Conservation (phyloP, 1,284 basidiomycete species). For the Pseudozyma flocculosa region DNA sequence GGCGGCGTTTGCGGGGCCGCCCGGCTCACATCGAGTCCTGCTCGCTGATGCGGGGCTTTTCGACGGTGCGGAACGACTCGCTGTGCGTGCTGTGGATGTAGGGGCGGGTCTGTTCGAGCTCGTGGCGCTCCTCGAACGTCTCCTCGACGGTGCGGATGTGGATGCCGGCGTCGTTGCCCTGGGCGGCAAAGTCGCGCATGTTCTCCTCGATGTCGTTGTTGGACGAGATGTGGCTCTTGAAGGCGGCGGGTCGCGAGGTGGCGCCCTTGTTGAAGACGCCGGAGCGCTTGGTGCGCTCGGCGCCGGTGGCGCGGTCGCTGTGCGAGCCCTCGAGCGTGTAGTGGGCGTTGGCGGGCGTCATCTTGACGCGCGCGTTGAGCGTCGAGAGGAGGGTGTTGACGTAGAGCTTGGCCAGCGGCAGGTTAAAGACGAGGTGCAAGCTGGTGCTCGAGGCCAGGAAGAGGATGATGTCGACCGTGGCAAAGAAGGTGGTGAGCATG, state of each 20-base stretch:
- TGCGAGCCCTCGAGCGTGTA: constrained; percentile 37
- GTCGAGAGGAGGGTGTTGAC: constrained; percentile 54
- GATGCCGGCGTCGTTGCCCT: constrained; percentile 31
- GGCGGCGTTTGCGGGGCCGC: too few species aligned
- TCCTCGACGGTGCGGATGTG: constrained; percentile 48
- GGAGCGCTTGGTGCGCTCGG: constrained; percentile 17
- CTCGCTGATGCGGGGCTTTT: constrained; percentile 18
- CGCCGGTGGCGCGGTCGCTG: constrained; percentile 21
- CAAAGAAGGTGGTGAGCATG: constrained; percentile 44
- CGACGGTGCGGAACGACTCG: constrained; percentile 22
- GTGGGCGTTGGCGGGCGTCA: constrained; percentile 12
- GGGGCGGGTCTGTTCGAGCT: constrained; percentile 15
- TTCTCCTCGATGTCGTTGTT: constrained; percentile 20
- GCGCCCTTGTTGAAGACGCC: constrained; percentile 27
- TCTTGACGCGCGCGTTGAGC: constrained; percentile 46
- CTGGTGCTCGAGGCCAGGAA: constrained; percentile 45
- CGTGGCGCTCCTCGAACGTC: constrained; percentile 41
- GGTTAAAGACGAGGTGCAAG: constrained; percentile 50
- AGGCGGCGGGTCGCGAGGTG: constrained; percentile 29
- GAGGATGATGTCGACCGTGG: constrained; percentile 45
- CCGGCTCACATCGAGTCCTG: constrained; percentile 16
- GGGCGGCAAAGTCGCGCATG: constrained; percentile 7
- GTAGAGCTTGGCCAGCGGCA: constrained; percentile 53
- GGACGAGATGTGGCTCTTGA: constrained; percentile 24
- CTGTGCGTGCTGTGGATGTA: constrained; percentile 36